Percentiles rank a stretch among this genome's conserved stretches.
Conservation (phyloP, 768 basidiomycete species). For the Agrocybe pediades region DNA sequence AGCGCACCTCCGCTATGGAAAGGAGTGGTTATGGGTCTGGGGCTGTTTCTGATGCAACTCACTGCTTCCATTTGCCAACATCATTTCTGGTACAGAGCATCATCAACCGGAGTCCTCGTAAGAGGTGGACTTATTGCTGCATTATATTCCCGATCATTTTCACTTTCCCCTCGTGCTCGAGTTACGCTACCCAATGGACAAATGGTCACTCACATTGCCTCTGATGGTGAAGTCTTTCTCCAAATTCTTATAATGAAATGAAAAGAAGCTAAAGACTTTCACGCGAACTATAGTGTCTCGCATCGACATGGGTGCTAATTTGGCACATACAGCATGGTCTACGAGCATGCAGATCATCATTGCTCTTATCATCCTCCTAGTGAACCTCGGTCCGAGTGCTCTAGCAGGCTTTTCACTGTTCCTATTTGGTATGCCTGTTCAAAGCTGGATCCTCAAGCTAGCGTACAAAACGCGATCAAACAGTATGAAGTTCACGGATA, state of each 20-base stretch:
- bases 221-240: slow-evolving; percentile 46
- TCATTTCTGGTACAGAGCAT: slow-evolving; percentile 79
- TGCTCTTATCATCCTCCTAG: slow-evolving; percentile 69
- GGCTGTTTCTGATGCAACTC: slow-evolving; percentile 67
- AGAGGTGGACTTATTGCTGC: slow-evolving; percentile 86
- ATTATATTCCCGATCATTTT: slow-evolving; percentile 79
- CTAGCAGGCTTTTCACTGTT: slow-evolving; percentile 59
- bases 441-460: slow-evolving; percentile 69
- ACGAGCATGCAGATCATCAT: slow-evolving; percentile 74
- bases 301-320: slow-evolving; percentile 82
- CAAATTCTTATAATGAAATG: no score
- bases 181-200: slow-evolving; percentile 84
- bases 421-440: slow-evolving; percentile 69
- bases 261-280: neutral
- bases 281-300: slow-evolving; percentile 50
- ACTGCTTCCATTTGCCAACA: slow-evolving; percentile 65
- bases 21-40: slow-evolving; percentile 76
- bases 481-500: slow-evolving; percentile 88
- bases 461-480: slow-evolving; percentile 69
- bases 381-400: slow-evolving; percentile 68
- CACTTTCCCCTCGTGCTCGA: slow-evolving; percentile 75
- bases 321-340: slow-evolving; percentile 80
- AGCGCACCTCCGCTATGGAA: slow-evolving; percentile 41
- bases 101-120: slow-evolving; percentile 76
- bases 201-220: slow-evolving; percentile 90